phyloP scores from a whole-genome alignment of 1,284 basidiomycete genomes.

The Meira miltonrushii region DNA sequence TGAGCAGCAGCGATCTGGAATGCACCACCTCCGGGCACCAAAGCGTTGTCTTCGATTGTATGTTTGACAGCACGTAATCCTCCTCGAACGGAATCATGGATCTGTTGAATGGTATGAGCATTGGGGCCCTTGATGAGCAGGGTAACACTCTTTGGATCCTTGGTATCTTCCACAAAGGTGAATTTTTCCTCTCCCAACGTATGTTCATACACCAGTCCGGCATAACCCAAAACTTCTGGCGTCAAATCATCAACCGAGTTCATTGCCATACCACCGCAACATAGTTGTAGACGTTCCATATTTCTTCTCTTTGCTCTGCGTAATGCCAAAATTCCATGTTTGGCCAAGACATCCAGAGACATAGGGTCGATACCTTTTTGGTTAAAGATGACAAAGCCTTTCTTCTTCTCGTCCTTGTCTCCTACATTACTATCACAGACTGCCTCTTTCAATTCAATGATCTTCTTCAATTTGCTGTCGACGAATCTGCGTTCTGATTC shows the following conservation, averaged over 20 bases:
- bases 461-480: constrained; percentile 91
- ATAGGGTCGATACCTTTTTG: constrained; percentile 99
- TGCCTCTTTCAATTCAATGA: constrained; percentile 90
- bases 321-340: constrained; percentile 92
- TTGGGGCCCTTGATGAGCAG: constrained; percentile 85
- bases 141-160: constrained; percentile 92
- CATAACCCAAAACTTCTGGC: constrained; percentile 88
- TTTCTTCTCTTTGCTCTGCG: constrained; percentile 85
- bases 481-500: constrained; percentile 93
- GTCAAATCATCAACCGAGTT: constrained; percentile 96
- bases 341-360: constrained; percentile 89
- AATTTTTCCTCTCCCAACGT: constrained; percentile 98
- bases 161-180: constrained; percentile 96
- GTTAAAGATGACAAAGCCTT: constrained; percentile 93
- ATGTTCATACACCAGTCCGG: constrained; percentile 97
- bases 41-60: constrained; percentile 79
- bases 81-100: constrained; percentile 93
- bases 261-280: constrained; percentile 90
- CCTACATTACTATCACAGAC: constrained; percentile 65
- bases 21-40: constrained; percentile 92
- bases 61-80: constrained; percentile 96
- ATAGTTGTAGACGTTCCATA: constrained; percentile 58
- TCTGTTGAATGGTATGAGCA: constrained; percentile 89
- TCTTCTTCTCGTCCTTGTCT: constrained; percentile 57
- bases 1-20: constrained; percentile 92